These are phyloP conservation scores for Populus deltoides DNA, from an alignment of 345 rosid species.

Conservation along the genomic window DNA sequence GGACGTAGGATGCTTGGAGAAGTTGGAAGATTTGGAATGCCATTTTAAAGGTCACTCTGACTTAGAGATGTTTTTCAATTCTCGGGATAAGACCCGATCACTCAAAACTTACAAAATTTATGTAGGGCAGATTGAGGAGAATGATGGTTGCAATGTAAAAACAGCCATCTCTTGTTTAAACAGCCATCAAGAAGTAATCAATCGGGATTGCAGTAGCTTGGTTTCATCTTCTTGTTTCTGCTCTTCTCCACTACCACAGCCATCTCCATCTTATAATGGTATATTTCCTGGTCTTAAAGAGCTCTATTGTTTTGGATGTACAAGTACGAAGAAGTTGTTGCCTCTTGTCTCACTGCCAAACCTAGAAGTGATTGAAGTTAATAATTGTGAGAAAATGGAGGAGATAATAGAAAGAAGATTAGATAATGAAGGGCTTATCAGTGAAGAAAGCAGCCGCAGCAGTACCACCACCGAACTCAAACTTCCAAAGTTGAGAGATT, in stretches of 20 bases:
- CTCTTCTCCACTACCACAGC: too few species aligned
- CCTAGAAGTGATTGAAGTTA: neutral
- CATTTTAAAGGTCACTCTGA: neutral
- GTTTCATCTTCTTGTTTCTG: too few species aligned
- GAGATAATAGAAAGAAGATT: conserved; percentile 16
- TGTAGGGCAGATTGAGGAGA: neutral
- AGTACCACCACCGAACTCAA: neutral
- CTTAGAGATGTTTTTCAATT: neutral
- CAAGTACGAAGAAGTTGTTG: too few species aligned
- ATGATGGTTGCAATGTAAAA: neutral
- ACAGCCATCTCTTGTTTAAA: too few species aligned
- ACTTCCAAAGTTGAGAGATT: neutral
- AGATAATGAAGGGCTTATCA: too few species aligned
- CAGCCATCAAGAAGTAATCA: too few species aligned
- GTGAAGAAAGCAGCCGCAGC: too few species aligned
- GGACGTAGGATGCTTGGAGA: neutral
- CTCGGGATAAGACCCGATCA: neutral
- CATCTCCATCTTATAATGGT: too few species aligned
- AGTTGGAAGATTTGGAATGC: conserved; percentile 3
- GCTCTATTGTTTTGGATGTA: neutral
- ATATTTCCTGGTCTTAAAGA: neutral
- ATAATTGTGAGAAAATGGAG: conserved; percentile 8
- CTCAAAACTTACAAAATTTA: too few species aligned
- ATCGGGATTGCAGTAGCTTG: neutral
- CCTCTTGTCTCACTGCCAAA: too few species aligned